These are phyloP conservation scores for Fomitopsis serialis DNA, from an alignment of 768 basidiomycete genomes.

Conservation along the genomic window DNA sequence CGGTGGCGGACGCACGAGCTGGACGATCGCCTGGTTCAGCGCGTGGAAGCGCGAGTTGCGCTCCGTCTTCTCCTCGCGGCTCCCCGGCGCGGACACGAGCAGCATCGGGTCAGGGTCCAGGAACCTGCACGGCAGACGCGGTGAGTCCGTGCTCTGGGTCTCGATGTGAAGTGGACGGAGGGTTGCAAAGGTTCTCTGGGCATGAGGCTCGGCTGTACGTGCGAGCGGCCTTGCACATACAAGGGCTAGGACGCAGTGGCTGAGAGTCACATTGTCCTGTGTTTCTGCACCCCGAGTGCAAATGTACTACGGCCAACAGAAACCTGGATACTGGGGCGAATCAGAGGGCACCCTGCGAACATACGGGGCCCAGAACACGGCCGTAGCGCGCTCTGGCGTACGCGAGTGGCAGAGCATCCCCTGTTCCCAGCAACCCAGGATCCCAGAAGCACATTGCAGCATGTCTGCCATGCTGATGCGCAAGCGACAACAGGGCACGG, in stretches of 20 bases:
- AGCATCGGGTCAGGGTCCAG: slow-evolving; percentile 93
- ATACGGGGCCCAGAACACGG: too few relatives aligned
- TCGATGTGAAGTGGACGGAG: too few relatives aligned
- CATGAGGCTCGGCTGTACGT: neutral
- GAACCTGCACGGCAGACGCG: slow-evolving; percentile 41
- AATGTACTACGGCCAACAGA: too few relatives aligned
- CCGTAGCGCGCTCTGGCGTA: too few relatives aligned
- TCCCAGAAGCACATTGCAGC: too few relatives aligned
- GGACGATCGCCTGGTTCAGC: slow-evolving; percentile 91
- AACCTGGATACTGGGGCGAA: too few relatives aligned
- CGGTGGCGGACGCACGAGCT: slow-evolving; percentile 55
- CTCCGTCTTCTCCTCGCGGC: slow-evolving; percentile 42
- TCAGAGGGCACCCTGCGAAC: too few relatives aligned
- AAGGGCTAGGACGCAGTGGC: neutral
- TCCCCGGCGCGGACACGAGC: slow-evolving; percentile 59
- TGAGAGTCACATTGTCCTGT: neutral
- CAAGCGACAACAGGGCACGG: too few relatives aligned
- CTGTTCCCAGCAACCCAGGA: too few relatives aligned
- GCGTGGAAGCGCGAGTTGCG: slow-evolving; percentile 84
- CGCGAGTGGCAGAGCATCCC: too few relatives aligned
- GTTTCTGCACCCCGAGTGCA: too few relatives aligned
- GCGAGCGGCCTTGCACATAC: neutral
- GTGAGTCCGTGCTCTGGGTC: neutral
- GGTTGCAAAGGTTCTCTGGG: neutral
- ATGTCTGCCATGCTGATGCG: too few relatives aligned